These are phyloP conservation scores for Termitomyces eurrhizus DNA, from an alignment of 768 basidiomycete genomes.

Conservation along the genomic window DNA sequence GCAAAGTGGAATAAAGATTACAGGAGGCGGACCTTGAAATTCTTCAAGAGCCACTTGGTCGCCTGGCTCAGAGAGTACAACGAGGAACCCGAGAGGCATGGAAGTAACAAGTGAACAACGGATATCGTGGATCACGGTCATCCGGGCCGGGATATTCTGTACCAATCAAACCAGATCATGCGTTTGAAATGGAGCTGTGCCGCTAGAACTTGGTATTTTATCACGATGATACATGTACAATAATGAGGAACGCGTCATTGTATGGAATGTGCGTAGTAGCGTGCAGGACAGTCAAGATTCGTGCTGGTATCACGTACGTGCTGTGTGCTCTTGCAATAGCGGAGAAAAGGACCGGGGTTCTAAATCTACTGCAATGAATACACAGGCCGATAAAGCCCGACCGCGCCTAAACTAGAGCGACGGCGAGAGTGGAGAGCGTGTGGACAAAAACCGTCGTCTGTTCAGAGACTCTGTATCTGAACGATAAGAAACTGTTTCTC, in stretches of 20 bases:
- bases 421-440: not conserved
- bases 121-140: too few relatives aligned
- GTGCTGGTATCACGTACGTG: constrained; percentile 12
- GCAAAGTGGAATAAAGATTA: not conserved
- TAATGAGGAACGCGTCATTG: constrained; percentile 7
- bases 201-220: not conserved
- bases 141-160: not conserved
- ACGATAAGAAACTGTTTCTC: constrained; percentile 96
- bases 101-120: not conserved
- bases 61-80: constrained; percentile 44
- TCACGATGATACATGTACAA: constrained; percentile 8
- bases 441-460: not conserved
- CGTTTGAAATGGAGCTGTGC: not conserved
- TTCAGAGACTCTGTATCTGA: constrained; percentile 78
- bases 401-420: not conserved
- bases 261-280: not conserved
- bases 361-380: not conserved
- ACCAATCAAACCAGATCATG: too few relatives aligned
- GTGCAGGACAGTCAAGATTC: constrained; percentile 3
- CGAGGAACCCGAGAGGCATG: constrained; percentile 42
- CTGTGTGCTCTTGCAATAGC: not conserved
- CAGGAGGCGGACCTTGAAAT: constrained; percentile 35
- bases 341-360: not conserved
- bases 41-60: constrained; percentile 37
- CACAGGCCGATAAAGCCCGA: not conserved